A percentile compares a stretch with the other conserved stretches of the same genome.
Evolutionary conservation across 2,329 filamentous ascomycete species (phyloP).

Genomic region (Nemania abortiva): DNA sequence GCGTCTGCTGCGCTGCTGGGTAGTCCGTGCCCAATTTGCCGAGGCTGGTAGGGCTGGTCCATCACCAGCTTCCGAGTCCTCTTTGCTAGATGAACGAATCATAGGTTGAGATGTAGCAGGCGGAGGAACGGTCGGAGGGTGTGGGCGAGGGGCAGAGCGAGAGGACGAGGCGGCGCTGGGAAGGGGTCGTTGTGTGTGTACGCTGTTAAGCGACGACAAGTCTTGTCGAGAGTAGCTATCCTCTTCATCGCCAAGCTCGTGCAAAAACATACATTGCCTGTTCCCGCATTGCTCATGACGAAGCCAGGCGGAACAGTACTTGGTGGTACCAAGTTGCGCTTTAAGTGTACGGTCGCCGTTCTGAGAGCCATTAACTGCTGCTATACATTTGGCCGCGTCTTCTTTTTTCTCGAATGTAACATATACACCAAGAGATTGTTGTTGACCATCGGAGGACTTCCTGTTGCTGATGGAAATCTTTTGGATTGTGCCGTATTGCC

Average conservation of each 20-base stretch:
- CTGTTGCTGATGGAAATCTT: constrained; percentile 99
- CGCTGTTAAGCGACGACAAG: constrained; percentile 92
- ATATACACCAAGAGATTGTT: constrained; percentile 94
- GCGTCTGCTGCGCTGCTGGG: constrained; percentile 73
- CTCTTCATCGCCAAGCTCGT: constrained; percentile 97
- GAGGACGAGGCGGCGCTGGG: constrained; percentile 64
- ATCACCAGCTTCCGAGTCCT: constrained; percentile 79
- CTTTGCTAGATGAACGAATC: constrained; percentile 81
- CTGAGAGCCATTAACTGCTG: constrained; percentile 89
- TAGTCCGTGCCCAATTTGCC: constrained; percentile 88
- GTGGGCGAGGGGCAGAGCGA: constrained; percentile 66
- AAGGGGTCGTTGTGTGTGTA: constrained; percentile 80
- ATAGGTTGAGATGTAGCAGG: constrained; percentile 70
- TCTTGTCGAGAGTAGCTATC: constrained; percentile 97
- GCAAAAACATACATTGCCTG: constrained; percentile 96
- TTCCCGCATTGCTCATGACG: constrained; percentile 96
- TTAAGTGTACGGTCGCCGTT: constrained; percentile 89
- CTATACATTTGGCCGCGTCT: constrained; percentile 90
- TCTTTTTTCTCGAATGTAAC: constrained; percentile 96
- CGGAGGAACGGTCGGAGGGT: constrained; percentile 56
- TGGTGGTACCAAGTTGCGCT: constrained; percentile 88
- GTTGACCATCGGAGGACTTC: constrained; percentile 79
- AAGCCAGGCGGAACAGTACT: constrained; percentile 97
- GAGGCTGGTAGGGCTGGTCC: constrained; percentile 92
- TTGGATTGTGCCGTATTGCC: constrained; percentile 97